These are phyloP conservation scores for Suillus occidentalis DNA, from an alignment of 768 basidiomycete genomes.

Conservation along the genomic window DNA sequence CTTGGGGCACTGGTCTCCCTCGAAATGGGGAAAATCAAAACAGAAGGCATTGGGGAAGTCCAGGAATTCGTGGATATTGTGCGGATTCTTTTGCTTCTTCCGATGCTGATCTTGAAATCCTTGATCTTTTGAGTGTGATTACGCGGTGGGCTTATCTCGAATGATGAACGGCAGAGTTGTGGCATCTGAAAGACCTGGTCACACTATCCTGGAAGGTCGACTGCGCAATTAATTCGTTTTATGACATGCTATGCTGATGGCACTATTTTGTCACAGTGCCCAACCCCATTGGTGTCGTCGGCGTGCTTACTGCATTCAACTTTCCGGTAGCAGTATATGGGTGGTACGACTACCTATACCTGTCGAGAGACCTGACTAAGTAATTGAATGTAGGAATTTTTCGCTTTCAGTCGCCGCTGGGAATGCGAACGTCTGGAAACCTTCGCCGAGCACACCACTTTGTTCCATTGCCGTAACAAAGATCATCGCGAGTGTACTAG, in stretches of 20 bases:
- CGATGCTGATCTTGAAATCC: conserved; percentile 11
- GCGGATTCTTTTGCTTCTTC: conserved; percentile 30
- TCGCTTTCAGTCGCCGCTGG: conserved; percentile 86
- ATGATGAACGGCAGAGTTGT: conserved; percentile 93
- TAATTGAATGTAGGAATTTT: conserved; percentile 65
- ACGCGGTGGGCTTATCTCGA: conserved; percentile 87
- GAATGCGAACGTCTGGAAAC: conserved; percentile 96
- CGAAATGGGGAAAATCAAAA: conserved; percentile 90
- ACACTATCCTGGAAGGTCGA: conserved; percentile 85
- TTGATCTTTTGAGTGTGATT: conserved; percentile 69
- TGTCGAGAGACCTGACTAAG: background rate
- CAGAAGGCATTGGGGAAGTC: conserved; percentile 91
- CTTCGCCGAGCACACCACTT: conserved; percentile 84
- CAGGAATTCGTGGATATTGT: conserved; percentile 96
- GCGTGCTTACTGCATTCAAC: conserved; percentile 90
- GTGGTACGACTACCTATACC: conserved; percentile 49
- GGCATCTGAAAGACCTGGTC: conserved; percentile 86
- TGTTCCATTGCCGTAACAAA: conserved; percentile 90
- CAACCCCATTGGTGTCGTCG: conserved; percentile 79
- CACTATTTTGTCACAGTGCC: conserved; percentile 56
- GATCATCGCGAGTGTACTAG: conserved; percentile 79
- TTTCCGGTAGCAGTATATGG: conserved; percentile 95
- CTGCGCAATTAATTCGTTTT: conserved; percentile 8
- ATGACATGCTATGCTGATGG: conserved; percentile 7
- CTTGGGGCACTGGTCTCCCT: conserved; percentile 83